Percentiles rank a stretch among this genome's conserved stretches.
phyloP scores from a whole-genome alignment of 352 stramenopile species.

The Lagenidium sp. region DNA sequence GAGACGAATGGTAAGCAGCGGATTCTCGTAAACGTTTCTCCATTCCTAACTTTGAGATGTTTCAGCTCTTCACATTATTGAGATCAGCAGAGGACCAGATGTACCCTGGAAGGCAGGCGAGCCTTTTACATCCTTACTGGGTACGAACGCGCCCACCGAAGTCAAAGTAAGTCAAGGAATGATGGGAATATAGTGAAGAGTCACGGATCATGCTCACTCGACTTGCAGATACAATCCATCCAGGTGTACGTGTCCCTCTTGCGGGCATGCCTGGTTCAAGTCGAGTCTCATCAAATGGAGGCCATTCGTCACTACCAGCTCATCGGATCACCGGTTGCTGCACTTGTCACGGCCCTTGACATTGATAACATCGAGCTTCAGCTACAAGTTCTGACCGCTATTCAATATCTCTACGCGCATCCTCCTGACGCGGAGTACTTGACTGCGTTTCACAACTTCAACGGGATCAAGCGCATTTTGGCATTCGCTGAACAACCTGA shows the following conservation, averaged over 20 bases:
- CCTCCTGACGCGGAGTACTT: conserved; percentile 21
- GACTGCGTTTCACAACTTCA: conserved; percentile 15
- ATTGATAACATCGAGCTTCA: conserved; percentile 19
- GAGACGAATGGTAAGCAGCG: conserved; percentile 27
- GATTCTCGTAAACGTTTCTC: not conserved
- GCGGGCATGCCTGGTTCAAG: conserved; percentile 3
- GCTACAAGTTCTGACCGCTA: conserved; percentile 25
- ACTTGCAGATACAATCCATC: conserved; percentile 12
- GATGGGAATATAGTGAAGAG: not conserved
- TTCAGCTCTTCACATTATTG: no score
- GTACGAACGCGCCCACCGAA: conserved; percentile 6
- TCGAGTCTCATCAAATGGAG: not conserved
- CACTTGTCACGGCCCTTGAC: conserved; percentile 24
- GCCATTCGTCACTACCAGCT: conserved; percentile 19
- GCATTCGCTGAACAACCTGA: conserved; percentile 21
- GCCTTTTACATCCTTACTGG: conserved; percentile 28
- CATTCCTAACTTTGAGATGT: no score
- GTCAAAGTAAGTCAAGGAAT: conserved; percentile 10
- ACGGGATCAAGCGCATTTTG: conserved; percentile 16
- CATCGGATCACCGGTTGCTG: conserved; percentile 15
- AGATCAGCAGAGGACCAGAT: conserved; percentile 11
- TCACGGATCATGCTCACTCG: not conserved
- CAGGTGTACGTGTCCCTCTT: conserved; percentile 18
- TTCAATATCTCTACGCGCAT: conserved; percentile 20
- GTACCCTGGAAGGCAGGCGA: conserved; percentile 36